phyloP scores from a whole-genome alignment of 176 grass and related monocot genomes.

The Alopecurus myosuroides region DNA sequence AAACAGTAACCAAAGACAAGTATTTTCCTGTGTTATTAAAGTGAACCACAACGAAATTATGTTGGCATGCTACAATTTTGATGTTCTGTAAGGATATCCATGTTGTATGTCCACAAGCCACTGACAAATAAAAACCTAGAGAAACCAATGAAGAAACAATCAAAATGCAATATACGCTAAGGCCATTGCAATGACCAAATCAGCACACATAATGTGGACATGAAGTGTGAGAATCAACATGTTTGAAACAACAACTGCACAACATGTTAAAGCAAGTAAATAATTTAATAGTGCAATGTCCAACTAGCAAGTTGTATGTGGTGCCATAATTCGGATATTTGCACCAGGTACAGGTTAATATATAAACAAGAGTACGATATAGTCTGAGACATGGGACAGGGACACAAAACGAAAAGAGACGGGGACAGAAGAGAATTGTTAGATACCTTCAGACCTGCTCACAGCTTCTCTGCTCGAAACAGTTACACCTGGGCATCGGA shows the following conservation, averaged over 20 bases:
- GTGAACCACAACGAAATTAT: not conserved
- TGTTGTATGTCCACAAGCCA: not conserved
- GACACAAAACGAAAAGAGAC: not conserved
- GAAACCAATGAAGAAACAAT: not conserved
- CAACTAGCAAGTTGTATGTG: not conserved
- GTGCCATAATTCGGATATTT: not conserved
- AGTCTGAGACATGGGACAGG: not conserved
- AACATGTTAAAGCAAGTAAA: not conserved
- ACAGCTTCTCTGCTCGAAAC: slow-evolving; percentile 56
- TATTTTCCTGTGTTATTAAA: not conserved
- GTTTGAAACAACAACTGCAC: not conserved
- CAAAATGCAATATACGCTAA: not conserved
- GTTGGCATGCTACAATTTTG: not conserved
- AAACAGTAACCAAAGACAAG: not conserved
- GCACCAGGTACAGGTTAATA: not conserved
- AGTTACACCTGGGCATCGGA: slow-evolving; percentile 57
- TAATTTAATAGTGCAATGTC: not conserved
- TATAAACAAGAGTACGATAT: not conserved
- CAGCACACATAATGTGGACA: not conserved
- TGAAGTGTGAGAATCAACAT: not conserved
- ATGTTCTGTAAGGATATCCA: not conserved
- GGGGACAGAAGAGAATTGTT: not conserved
- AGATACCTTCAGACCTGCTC: slow-evolving; percentile 60
- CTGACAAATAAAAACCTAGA: not conserved
- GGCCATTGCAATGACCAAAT: not conserved